Base-by-base conservation (phyloP, 345 rosid species). In the Raphanus sativus region DNA sequence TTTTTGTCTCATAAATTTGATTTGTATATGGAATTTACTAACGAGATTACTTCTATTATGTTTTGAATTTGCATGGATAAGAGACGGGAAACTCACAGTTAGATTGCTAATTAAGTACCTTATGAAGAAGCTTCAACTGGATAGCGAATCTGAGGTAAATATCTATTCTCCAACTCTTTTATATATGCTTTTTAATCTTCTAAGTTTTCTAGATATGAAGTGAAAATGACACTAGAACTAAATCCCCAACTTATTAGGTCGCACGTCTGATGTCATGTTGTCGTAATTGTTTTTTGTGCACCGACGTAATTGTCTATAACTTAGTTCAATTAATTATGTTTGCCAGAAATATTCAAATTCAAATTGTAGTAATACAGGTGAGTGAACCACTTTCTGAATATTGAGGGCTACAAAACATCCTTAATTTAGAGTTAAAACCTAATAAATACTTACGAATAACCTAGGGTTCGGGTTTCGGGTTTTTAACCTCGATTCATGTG, bases 51-150 rank as follows among this genome's bases (percentile, higher is more conserved):
- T 62, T 26, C 24, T 69, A 2, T 2, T 12, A 60, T 78, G 54
- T 50, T 33, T 33, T 68, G 8, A 13, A 73, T 75, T 75, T 80
- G 80, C 67, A 65, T 80, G 74, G 79, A 34, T 34, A 78, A 95
- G 99, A 83, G 99, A 95, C 61, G 97, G 92, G 78, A 91, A 89
- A 76, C 91, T 91, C 94, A 95, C 99, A 63, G 92, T 95, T 75
- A 83, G 94, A 68, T 82, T 93, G 78, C 65, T 95, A 86, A 87
- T 85, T 83, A 95, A 91, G 90, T 95, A 95, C 83, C 89, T 95
- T 80, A 91, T 82, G 82, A 89, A 85, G 89, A 95, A 92, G 87
- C 96, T 95, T 83, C 82, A 83, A 62, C 65, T 92, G 85, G 97
- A 90, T 75, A 87, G 87, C 87, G 97, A 91, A 86, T 83, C 97